Conservation (phyloP, 2,329 filamentous ascomycete genomes). For the Nothophoma quercina region DNA sequence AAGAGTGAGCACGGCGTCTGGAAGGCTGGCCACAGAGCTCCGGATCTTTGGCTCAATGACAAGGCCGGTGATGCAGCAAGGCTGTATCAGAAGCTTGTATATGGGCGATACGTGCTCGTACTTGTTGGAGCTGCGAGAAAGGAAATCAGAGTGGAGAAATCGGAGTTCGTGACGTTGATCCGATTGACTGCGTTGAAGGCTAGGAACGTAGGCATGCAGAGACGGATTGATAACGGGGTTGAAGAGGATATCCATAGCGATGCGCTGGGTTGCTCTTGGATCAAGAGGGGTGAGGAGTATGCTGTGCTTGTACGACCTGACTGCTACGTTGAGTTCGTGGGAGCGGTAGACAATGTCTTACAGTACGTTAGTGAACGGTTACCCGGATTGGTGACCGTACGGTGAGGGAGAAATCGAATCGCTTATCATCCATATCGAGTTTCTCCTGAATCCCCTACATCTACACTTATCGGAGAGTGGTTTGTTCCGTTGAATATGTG, state of each 20-base stretch:
- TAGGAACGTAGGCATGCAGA: not conserved
- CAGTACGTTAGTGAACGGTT: not conserved
- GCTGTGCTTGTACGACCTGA: constrained; percentile 20
- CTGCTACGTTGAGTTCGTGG: constrained; percentile 19
- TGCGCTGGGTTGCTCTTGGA: constrained; percentile 13
- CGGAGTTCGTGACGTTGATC: constrained; percentile 5
- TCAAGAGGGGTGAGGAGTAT: constrained; percentile 6
- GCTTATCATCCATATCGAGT: no score
- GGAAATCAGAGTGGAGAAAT: not conserved
- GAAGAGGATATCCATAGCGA: not conserved
- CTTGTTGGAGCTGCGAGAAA: not conserved
- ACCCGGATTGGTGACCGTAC: constrained; percentile 3
- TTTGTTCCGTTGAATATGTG: no score
- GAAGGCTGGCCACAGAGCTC: constrained; percentile 37
- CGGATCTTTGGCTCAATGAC: constrained; percentile 24
- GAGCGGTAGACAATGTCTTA: not conserved
- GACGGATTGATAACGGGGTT: not conserved
- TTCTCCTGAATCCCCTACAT: no score
- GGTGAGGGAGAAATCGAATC: no score
- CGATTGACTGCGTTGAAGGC: constrained; percentile 4
- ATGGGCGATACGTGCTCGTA: constrained; percentile 20
- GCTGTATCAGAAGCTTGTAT: constrained; percentile 17
- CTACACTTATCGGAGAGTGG: no score
- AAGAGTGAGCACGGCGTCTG: constrained; percentile 46
- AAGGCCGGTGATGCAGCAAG: not conserved